Evolutionary conservation across 225 moss, liverwort and hornwort genomes (phyloP), one percentile per base, ranked within the genome.

Genomic region (Antitrichia curtipendula): DNA sequence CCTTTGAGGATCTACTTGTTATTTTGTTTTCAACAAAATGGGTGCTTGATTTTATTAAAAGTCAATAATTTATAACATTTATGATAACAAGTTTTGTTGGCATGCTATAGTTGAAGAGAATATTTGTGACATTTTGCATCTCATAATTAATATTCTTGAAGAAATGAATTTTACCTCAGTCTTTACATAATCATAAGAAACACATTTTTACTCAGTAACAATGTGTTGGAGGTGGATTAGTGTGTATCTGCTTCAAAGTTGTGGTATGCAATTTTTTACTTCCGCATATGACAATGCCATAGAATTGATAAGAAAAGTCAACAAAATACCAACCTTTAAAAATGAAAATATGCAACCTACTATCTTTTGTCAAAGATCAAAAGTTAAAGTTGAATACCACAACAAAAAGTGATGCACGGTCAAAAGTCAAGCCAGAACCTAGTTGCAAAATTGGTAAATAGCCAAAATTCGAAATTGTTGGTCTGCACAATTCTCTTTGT

Each of bases 211-310:
- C 13, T 52, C 22, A 34, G 22, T 34, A 52, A 1, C 8, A 50
- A 75, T 2, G 0, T 34, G 13, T 34, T 50, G 0, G 3, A 0
- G 10, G 5, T 34, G 21, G 3, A 20, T 13, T 49, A 13, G 8
- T 4, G 1, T 34, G 21, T 2, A 22, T 52, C 0, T 22, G 5
- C 5, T 75, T 34, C 3, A 22, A 22, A 73, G 0, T 34, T 21
- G 14, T 34, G 0, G 22, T 13, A 2, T 13, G 3, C 0, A 34
- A 0, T 13, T 52, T 0, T 75, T 8, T 75, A 4, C 10, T 34
- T 52, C 0, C 0, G 1, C 0, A 0, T 0, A 0, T 8, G 5
- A 14, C 50, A 75, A 13, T 0, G 1, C 13, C 34, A 4, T 21
- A 21, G 6, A 21, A 34, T 5, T 50, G 2, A 1, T 34, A 34